These are phyloP conservation scores for Musa schizocarpa DNA, from an alignment of 176 grass and related monocot genomes.

Conservation along the genomic window DNA sequence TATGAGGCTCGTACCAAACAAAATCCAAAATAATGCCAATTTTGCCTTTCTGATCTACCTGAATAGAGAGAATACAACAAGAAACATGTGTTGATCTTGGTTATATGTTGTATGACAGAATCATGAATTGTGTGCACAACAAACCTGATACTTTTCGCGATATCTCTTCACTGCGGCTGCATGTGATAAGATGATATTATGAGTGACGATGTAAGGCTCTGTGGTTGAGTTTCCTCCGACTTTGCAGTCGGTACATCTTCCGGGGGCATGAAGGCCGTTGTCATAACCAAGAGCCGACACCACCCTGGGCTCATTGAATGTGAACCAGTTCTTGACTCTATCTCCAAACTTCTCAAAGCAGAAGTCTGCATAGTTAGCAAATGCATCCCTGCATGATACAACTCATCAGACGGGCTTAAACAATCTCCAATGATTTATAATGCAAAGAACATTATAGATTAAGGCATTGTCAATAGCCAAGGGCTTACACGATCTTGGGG, in stretches of 20 bases:
- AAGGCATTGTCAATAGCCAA: background rate
- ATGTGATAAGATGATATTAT: slow-evolving; percentile 57
- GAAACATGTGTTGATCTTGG: background rate
- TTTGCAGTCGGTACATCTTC: slow-evolving; percentile 32
- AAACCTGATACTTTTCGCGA: slow-evolving; percentile 41
- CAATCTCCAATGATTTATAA: background rate
- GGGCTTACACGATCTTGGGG: slow-evolving; percentile 46
- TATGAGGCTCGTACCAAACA: slow-evolving; percentile 62
- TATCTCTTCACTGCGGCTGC: slow-evolving; percentile 44
- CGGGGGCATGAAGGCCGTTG: slow-evolving; percentile 33
- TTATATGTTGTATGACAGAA: background rate
- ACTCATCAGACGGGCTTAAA: background rate
- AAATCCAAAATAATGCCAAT: slow-evolving; percentile 59
- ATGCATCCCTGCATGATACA: slow-evolving; percentile 25
- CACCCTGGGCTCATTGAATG: slow-evolving; percentile 40
- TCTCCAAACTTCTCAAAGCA: slow-evolving; percentile 40
- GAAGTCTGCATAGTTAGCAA: slow-evolving; percentile 36
- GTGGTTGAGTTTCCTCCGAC: slow-evolving; percentile 40
- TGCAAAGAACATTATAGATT: background rate
- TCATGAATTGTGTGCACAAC: background rate
- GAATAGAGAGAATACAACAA: background rate
- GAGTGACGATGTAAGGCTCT: slow-evolving; percentile 44
- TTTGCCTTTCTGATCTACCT: slow-evolving; percentile 35
- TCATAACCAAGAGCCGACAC: slow-evolving; percentile 56
- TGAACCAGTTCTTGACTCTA: slow-evolving; percentile 52